A percentile compares a stretch with the other conserved stretches of the same genome.
Conservation (phyloP, 2,329 filamentous ascomycete species). For the Mariannaea elegans region DNA sequence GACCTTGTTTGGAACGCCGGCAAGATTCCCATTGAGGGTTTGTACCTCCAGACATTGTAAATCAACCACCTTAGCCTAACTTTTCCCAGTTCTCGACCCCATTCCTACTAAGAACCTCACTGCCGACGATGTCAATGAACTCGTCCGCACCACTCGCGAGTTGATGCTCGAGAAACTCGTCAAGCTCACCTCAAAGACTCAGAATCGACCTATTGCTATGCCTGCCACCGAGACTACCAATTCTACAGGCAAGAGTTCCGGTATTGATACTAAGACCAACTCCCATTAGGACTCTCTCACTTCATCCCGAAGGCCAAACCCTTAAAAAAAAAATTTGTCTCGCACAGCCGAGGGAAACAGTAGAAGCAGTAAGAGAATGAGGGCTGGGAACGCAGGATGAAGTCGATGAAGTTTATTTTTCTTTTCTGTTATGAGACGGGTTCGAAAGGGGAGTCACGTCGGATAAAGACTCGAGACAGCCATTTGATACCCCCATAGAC, state of each 20-base stretch:
- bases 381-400: neutral
- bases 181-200: slow-evolving; percentile 60
- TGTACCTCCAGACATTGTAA: slow-evolving; percentile 30
- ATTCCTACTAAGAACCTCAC: slow-evolving; percentile 80
- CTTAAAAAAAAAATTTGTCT: neutral
- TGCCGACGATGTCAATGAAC: slow-evolving; percentile 78
- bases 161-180: slow-evolving; percentile 77
- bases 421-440: slow-evolving; percentile 24
- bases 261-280: slow-evolving; percentile 53
- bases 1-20: slow-evolving; percentile 72
- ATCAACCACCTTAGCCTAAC: neutral
- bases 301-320: neutral
- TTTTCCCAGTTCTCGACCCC: slow-evolving; percentile 73
- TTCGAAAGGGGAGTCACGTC: slow-evolving; percentile 35
- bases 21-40: slow-evolving; percentile 79
- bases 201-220: slow-evolving; percentile 49
- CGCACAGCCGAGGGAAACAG: neutral
- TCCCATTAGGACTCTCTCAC: slow-evolving; percentile 44
- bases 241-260: slow-evolving; percentile 42
- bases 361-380: slow-evolving; percentile 14
- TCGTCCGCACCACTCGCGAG: slow-evolving; percentile 74
- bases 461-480: slow-evolving; percentile 39
- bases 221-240: slow-evolving; percentile 39
- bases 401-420: slow-evolving; percentile 22
- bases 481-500: slow-evolving; percentile 46